Conservation (phyloP, 257 asterid species). For the Prunella vulgaris region DNA sequence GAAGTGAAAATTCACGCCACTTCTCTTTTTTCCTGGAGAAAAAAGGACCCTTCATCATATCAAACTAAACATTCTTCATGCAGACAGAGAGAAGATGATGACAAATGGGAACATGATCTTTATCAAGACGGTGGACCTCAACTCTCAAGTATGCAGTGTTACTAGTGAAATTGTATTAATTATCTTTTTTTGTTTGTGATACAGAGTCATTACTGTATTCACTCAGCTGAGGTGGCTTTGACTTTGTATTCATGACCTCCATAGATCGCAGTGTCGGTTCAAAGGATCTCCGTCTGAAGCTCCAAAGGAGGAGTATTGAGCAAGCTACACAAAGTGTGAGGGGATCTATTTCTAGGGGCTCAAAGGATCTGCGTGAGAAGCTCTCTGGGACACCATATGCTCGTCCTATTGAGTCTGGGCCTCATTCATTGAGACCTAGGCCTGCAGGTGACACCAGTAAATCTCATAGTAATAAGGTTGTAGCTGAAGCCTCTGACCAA, state of each 20-base stretch:
- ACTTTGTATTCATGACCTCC: conserved; percentile 21
- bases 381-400: conserved; percentile 60
- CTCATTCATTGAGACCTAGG: conserved; percentile 36
- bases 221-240: conserved; percentile 19
- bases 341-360: conserved; percentile 51
- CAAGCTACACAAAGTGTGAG: conserved; percentile 43
- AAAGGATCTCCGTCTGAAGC: conserved; percentile 74
- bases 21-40: neutral
- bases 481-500: conserved; percentile 44
- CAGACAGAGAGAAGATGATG: conserved; percentile 71
- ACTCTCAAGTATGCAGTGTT: conserved; percentile 45
- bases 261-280: conserved; percentile 56
- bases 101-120: conserved; percentile 79
- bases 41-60: conserved; percentile 9
- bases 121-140: conserved; percentile 37
- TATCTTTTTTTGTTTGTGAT: conserved; percentile 16
- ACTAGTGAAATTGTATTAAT: conserved; percentile 12
- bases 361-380: conserved; percentile 74
- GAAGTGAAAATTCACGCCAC: conserved; percentile 1
- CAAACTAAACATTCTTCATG: conserved; percentile 20
- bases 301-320: conserved; percentile 53
- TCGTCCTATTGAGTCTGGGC: conserved; percentile 34
- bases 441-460: conserved; percentile 45
- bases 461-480: conserved; percentile 42
- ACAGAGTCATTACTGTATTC: conserved; percentile 9